A percentile compares a stretch with the other conserved stretches of the same genome.
These are phyloP conservation scores for Rhodotorula graminis DNA, from an alignment of 768 basidiomycete species.

Conservation along the genomic window DNA sequence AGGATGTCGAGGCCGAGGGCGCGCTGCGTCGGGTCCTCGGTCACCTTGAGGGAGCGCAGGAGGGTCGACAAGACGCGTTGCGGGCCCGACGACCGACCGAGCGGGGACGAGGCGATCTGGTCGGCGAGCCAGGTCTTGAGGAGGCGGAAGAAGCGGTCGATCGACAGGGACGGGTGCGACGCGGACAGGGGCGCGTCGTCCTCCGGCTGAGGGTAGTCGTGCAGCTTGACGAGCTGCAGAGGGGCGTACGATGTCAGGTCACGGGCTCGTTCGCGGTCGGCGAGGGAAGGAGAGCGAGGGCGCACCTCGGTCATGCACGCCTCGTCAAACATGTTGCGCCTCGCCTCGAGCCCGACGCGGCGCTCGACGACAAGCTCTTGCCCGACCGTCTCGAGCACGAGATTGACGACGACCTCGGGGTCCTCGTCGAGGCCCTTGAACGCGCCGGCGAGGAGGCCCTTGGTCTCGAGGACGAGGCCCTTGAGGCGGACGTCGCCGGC, in stretches of 20 bases:
- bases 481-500: constrained; percentile 56
- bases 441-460: constrained; percentile 61
- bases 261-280: too few species aligned
- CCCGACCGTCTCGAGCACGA: constrained; percentile 57
- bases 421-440: constrained; percentile 71
- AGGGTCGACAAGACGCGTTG: constrained; percentile 79
- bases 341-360: constrained; percentile 68
- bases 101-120: constrained; percentile 52
- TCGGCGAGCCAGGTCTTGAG: constrained; percentile 50
- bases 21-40: constrained; percentile 79
- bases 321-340: constrained; percentile 63
- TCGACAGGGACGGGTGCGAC: constrained; percentile 28
- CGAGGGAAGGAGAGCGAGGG: not conserved
- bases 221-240: constrained; percentile 41
- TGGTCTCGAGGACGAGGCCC: constrained; percentile 65
- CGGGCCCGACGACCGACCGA: constrained; percentile 32
- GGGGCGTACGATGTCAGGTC: not conserved
- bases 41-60: constrained; percentile 70
- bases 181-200: constrained; percentile 48
- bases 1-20: constrained; percentile 76
- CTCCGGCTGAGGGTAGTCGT: constrained; percentile 46
- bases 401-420: constrained; percentile 58
- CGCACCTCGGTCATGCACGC: constrained; percentile 35
- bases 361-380: constrained; percentile 55
- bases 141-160: constrained; percentile 36